phyloP scores from a whole-genome alignment of 139 green algal genomes.

The Volvox africanus region DNA sequence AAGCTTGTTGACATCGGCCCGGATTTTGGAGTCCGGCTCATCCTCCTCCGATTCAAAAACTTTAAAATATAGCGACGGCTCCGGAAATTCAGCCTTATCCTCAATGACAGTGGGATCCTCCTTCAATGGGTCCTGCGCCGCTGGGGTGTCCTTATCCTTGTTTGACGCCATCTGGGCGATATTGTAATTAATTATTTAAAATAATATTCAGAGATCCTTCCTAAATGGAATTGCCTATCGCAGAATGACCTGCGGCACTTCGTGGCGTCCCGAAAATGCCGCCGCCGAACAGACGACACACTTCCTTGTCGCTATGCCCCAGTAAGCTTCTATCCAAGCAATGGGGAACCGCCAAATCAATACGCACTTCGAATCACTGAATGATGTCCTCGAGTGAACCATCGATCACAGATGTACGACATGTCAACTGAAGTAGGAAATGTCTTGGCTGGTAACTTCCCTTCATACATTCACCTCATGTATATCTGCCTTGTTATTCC shows the following conservation, averaged over 20 bases:
- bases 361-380: neutral
- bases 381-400: neutral
- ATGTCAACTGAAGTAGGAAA: neutral
- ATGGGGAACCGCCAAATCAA: neutral
- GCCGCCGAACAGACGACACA: neutral
- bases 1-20: constrained; percentile 68
- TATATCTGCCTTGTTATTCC: no score
- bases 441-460: no score
- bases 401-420: neutral
- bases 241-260: neutral
- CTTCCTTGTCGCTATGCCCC: neutral
- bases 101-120: constrained; percentile 25
- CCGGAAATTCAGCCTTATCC: constrained; percentile 55
- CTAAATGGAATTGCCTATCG: neutral
- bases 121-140: constrained; percentile 17
- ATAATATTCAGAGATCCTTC: neutral
- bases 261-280: constrained; percentile 12
- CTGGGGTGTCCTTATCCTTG: constrained; percentile 17
- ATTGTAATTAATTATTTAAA: neutral
- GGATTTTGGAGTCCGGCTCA: constrained; percentile 68
- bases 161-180: constrained; percentile 14
- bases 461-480: no score
- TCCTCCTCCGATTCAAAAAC: constrained; percentile 70
- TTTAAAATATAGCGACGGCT: constrained; percentile 69
- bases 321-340: neutral